Percentiles rank a stretch among this genome's conserved stretches.
Conservation (phyloP, 768 basidiomycete genomes). For the Leccinum incarnatum region DNA sequence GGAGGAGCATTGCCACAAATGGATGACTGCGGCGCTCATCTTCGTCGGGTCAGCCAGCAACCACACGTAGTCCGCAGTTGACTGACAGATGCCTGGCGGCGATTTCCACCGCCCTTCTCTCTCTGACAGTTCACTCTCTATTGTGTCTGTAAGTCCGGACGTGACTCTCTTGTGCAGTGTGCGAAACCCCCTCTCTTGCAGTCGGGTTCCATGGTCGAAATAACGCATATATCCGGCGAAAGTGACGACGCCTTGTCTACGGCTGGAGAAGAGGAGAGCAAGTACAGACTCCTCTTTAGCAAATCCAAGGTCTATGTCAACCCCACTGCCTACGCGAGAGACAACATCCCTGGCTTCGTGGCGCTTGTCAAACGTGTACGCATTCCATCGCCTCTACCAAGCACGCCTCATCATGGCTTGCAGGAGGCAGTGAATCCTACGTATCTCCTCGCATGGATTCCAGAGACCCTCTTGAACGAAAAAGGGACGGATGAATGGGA, state of each 20-base stretch:
- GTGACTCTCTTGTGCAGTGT: neutral
- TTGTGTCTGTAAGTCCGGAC: conserved; percentile 43
- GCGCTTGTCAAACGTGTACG: conserved; percentile 86
- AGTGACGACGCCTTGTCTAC: conserved; percentile 15
- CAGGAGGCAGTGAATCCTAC: conserved; percentile 75
- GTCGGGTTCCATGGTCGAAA: conserved; percentile 73
- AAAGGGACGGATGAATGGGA: conserved; percentile 84
- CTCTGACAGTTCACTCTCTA: conserved; percentile 46
- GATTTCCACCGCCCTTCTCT: conserved; percentile 31
- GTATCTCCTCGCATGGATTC: conserved; percentile 91
- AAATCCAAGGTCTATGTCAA: conserved; percentile 96
- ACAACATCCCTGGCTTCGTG: conserved; percentile 94
- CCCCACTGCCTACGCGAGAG: conserved; percentile 86
- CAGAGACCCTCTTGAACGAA: conserved; percentile 79
- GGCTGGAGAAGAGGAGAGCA: conserved; percentile 49
- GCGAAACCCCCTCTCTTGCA: conserved; percentile 20
- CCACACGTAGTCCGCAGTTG: conserved; percentile 8
- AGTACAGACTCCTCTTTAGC: conserved; percentile 76
- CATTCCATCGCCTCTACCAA: conserved; percentile 14
- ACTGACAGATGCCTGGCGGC: conserved; percentile 4
- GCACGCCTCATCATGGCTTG: conserved; percentile 7
- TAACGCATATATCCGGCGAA: conserved; percentile 41
- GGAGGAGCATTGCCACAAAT: conserved; percentile 18
- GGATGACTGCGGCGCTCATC: conserved; percentile 18
- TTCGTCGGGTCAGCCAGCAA: neutral